Evolutionary conservation across 2,329 filamentous ascomycete species (phyloP), one percentile per base, ranked within the genome.

Genomic region (Karstenula rhodostoma): DNA sequence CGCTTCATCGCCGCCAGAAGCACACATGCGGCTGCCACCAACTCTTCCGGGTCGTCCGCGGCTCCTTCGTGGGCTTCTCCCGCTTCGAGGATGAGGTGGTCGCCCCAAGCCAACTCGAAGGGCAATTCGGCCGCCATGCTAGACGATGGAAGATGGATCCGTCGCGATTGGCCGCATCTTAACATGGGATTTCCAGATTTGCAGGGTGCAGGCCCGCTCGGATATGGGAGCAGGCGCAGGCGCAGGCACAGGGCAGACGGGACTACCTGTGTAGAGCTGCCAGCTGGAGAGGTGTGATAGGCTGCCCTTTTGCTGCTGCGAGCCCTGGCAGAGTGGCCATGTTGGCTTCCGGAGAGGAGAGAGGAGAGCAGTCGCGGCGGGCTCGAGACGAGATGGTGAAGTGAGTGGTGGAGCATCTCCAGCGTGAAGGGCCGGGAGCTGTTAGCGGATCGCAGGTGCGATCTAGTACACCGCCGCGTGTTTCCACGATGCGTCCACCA

Each of bases 251-350:
- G n/a, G n/a, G n/a, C n/a, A n/a, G n/a, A n/a, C n/a, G n/a, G n/a
- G n/a, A n/a, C n/a, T n/a, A n/a, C n/a, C n/a, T n/a, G n/a, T n/a
- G 59, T 58, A 64, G 40, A 65, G 64, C 58, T 68, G 66, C 62
- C 64, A 63, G 56, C 50, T 54, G 61, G 43, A 58, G 35, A 13
- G 58, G 62, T 52, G 43, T 53, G 59, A 63, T 56, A 59, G 60
- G 61, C 44, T 51, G 58, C 57, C 60, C 62, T 69, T 63, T 66
- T 60, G 61, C 61, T 62, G 60, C 53, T 66, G 67, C 63, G 58
- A 58, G 64, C 58, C 43, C 54, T 56, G 43, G 2, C 12, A 25
- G 53, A 62, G 59, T 62, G 51, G 64, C 44, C 56, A 61, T 60
- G 63, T 44, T n/a, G 49, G 58, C 47, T 57, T 63, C 51, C 68